Percentiles rank a stretch among this genome's conserved stretches.
Evolutionary conservation across 2,329 filamentous ascomycete species (phyloP).

Genomic region (Fusarium verticillioides): DNA sequence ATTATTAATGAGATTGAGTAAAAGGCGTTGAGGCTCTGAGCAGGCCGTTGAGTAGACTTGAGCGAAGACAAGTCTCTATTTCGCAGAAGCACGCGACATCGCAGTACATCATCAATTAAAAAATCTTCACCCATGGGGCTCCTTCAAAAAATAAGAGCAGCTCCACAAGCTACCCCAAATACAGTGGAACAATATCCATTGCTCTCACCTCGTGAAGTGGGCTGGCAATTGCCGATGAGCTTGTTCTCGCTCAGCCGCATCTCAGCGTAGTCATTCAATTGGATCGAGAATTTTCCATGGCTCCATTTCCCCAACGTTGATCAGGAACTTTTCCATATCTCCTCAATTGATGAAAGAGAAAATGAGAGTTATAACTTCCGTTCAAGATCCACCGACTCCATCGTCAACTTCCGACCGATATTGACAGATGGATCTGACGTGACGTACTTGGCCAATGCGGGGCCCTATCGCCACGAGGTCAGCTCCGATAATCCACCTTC

Average conservation of each 20-base stretch:
- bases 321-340: neutral
- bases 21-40: neutral
- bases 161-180: neutral
- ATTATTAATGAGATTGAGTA: neutral
- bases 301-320: neutral
- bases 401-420: constrained; percentile 14
- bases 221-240: neutral
- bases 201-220: neutral
- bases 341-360: neutral
- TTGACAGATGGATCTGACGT: constrained; percentile 3
- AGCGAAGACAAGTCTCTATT: neutral
- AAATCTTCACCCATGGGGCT: neutral
- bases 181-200: neutral
- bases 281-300: neutral
- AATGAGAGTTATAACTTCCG: constrained; percentile 5
- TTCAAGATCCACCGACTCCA: constrained; percentile 11
- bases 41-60: neutral
- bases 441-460: constrained; percentile 22
- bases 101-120: too few relatives aligned
- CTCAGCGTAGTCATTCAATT: neutral
- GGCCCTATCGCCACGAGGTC: neutral
- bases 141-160: neutral
- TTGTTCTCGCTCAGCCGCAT: neutral
- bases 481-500: neutral
- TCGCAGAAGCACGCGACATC: neutral